These are phyloP conservation scores for Orbilia oligospora DNA, from an alignment of 2,329 filamentous ascomycete genomes.

Conservation along the genomic window DNA sequence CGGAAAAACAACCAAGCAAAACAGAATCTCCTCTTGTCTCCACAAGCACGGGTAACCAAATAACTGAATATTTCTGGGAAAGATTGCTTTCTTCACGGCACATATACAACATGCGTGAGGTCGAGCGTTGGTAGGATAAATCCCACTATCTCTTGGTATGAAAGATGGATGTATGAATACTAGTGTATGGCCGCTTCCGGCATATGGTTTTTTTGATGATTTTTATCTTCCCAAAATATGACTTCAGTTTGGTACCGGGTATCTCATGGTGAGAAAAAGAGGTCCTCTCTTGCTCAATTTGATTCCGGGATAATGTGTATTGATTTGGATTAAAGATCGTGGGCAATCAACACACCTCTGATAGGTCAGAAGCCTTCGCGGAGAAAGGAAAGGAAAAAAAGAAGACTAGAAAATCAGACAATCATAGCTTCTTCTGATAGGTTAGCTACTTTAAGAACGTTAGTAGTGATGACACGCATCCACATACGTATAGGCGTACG, in stretches of 20 bases:
- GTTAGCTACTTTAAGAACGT: background rate
- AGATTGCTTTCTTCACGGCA: background rate
- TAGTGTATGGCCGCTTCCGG: background rate
- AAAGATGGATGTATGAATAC: conserved; percentile 5
- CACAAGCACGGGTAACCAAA: conserved; percentile 1
- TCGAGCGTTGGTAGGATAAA: background rate
- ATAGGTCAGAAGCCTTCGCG: conserved; percentile 54
- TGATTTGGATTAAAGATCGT: conserved; percentile 41
- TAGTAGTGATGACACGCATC: background rate
- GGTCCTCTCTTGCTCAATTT: conserved; percentile 1
- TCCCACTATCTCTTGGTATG: conserved; percentile 21
- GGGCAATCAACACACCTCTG: conserved; percentile 60
- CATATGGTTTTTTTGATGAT: background rate
- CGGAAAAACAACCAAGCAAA: conserved; percentile 21
- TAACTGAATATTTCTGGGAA: conserved; percentile 7
- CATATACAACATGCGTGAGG: background rate
- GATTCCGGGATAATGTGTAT: conserved; percentile 20
- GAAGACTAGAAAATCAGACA: background rate
- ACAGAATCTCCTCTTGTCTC: background rate
- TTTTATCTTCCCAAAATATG: background rate
- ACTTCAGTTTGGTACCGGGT: background rate
- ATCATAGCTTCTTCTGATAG: background rate
- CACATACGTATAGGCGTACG: background rate
- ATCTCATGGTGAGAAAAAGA: background rate
- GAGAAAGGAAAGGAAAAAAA: background rate